Percentiles rank a stretch among this genome's conserved stretches.
Evolutionary conservation across 495 filamentous ascomycete species (phyloP).

Genomic region (Neurospora pannonica): DNA sequence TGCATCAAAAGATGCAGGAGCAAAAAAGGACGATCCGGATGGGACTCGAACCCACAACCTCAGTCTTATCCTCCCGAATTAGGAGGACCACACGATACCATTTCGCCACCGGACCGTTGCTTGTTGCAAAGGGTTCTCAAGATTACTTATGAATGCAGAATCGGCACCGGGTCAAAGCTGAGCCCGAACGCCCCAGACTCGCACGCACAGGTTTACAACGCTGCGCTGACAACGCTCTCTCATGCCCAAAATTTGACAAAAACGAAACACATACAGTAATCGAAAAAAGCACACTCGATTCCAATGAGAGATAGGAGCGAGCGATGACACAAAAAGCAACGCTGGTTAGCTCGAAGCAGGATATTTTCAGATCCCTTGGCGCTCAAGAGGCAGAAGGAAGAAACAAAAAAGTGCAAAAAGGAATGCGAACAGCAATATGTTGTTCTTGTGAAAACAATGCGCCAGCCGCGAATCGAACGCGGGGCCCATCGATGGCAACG

Average conservation of each 20-base stretch:
- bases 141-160: not conserved
- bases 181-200: not conserved
- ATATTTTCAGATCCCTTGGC: not conserved
- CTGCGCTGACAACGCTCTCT: not conserved
- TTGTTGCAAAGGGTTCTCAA: not conserved
- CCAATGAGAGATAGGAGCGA: not conserved
- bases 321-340: not conserved
- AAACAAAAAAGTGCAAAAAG: not conserved
- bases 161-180: not conserved
- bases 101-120: not conserved
- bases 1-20: not conserved
- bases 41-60: not conserved
- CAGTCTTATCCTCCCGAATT: not conserved
- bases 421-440: not conserved
- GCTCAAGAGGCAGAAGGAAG: not conserved
- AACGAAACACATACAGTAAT: not conserved
- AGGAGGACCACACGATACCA: not conserved
- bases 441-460: slow-evolving; percentile 10
- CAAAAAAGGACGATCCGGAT: not conserved
- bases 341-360: not conserved
- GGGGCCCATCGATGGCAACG: slow-evolving; percentile 46
- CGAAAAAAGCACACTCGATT: not conserved
- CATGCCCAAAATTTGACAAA: not conserved
- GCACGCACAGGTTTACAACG: not conserved
- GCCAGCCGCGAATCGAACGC: slow-evolving; percentile 42